Base-by-base conservation (phyloP, 139 green algal species). In the Chlamydomonas asymmetrica region DNA sequence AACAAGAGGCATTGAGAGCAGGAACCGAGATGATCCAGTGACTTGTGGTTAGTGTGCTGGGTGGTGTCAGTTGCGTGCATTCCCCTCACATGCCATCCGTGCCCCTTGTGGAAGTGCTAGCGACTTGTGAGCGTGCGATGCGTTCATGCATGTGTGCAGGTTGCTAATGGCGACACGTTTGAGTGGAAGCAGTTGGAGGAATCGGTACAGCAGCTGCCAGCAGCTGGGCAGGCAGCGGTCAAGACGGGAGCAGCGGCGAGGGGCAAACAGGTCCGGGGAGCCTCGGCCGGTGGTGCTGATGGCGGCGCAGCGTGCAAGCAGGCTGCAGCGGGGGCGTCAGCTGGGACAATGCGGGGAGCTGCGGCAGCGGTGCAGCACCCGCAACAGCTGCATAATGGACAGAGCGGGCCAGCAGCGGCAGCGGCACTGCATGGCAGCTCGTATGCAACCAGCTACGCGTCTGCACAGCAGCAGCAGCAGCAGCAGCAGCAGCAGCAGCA, bases 111-210 rank as follows among this genome's bases (percentile, higher is more conserved):
- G n/a, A n/a, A n/a, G n/a, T n/a, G n/a, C n/a, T n/a, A n/a, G n/a
- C n/a, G n/a, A n/a, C n/a, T n/a, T n/a, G n/a, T n/a, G n/a, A n/a
- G n/a, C n/a, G n/a, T n/a, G n/a, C n/a, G n/a, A n/a, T 62, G 54
- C 32, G 54, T 62, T 6, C 29, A 62, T 23, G 54, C 10, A 62
- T 37, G 13, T 62, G 54, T 40, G 31, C 43, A 73, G 66, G 66
- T 43, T 23, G 52, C 67, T 3, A 39, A 52, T 52, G 67, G 67
- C 23, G 52, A 64, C 52, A 74, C 67, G 0, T 50, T 3, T 25
- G 67, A 74, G 8, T 50, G 50, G 10, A 38, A 27, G 25, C 61
- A 13, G 39, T 65, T 74, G 67, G 67, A 50, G 9, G 50, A 74
- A 27, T 9, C 63, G 52, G 67, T 65, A 25, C 67, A 52, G 25